Evolutionary conservation across 2,329 filamentous ascomycete genomes (phyloP), one percentile per base, ranked within the genome.

Genomic region (Colletotrichum viniferum): DNA sequence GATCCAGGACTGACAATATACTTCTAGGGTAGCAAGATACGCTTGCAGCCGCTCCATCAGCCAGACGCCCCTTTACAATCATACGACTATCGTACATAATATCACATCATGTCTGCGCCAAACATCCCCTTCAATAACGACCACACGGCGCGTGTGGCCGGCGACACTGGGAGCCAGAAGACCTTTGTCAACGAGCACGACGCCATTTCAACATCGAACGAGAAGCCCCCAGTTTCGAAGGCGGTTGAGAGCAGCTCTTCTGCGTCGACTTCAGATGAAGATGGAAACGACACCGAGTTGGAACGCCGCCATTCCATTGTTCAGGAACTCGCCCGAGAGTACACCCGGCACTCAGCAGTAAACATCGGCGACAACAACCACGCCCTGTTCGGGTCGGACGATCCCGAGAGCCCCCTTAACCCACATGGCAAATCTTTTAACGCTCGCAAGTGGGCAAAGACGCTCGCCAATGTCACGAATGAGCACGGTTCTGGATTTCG

Each of bases 371-470:
- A 73, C 80, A 82, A 77, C 80, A 81, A 64, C 30, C 60, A 69
- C n/a, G 61, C 65, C 38, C 77, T 82, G 5, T 75, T 80, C 71
- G 81, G 79, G 80, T 6, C n/a, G n/a, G 77, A 81, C 14, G 84
- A 87, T 70, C 78, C 83, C 12, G 70, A 84, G 28, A 89, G 88
- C n/a, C 83, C 85, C 0, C 83, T 90, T 14, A 88, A 91, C 77
- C 89, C 89, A 7, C 82, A 82, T 58, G 85, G 85, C 61, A 82
- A 83, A 16, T 85, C 87, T n/a, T 91, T 91, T 81, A 87, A 84
- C 73, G 85, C 87, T n/a, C 84, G 85, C 26, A 83, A 84, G 4
- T 84, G 83, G 83, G 82, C 83, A 2, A 81, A 79, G 63, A 74
- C 80, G 3, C 58, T 83, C 4, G 72, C 81, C 5, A 79, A 80